phyloP scores from a whole-genome alignment of 148 eudicot species.

The Amaranthus hypochondriacus region DNA sequence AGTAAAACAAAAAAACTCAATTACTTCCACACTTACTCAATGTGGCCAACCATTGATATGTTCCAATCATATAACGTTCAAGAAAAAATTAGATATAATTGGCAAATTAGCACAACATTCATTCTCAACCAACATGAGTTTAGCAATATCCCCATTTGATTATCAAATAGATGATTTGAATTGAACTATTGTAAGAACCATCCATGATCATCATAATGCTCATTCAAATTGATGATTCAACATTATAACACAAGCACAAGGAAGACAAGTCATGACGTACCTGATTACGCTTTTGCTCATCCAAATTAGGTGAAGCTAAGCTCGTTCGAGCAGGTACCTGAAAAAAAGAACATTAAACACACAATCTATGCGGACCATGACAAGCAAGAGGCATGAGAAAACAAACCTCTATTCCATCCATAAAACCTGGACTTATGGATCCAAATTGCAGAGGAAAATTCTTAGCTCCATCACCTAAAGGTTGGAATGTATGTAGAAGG shows the following conservation, averaged over 20 bases:
- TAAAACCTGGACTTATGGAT: conserved; percentile 57
- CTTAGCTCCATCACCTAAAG: conserved; percentile 49
- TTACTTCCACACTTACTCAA: too few species aligned
- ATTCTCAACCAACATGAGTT: not conserved
- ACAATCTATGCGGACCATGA: not conserved
- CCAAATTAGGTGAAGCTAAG: conserved; percentile 87
- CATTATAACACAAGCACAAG: too few species aligned
- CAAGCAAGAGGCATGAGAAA: not conserved
- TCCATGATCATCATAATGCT: too few species aligned
- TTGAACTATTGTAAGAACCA: too few species aligned
- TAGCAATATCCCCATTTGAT: too few species aligned
- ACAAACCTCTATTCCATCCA: conserved; percentile 85
- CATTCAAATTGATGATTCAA: too few species aligned
- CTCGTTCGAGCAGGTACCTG: conserved; percentile 90
- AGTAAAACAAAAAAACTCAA: too few species aligned
- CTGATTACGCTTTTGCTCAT: conserved; percentile 83
- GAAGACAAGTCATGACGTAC: conserved; percentile 23
- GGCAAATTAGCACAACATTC: not conserved
- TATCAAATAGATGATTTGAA: too few species aligned
- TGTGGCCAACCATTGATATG: too few species aligned
- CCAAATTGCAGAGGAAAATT: conserved; percentile 81
- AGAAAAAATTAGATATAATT: too few species aligned
- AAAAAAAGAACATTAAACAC: conserved; percentile 2
- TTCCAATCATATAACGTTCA: too few species aligned
- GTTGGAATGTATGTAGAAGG: not conserved